A percentile compares a stretch with the other conserved stretches of the same genome.
phyloP scores from a whole-genome alignment of 164 flowering plant species.

The Magnolia sinica region DNA sequence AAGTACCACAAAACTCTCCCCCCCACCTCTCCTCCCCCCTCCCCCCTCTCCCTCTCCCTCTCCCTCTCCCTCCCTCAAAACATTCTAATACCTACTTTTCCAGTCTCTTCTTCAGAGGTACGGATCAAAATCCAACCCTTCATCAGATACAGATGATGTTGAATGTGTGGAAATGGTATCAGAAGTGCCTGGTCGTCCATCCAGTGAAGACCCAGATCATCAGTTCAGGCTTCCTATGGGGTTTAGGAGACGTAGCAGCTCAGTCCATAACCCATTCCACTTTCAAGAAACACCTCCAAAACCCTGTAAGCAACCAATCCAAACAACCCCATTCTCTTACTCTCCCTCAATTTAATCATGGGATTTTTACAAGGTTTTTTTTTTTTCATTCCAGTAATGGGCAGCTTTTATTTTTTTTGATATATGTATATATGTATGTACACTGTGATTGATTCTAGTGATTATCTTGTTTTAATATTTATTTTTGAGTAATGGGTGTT shows the following conservation, averaged over 20 bases:
- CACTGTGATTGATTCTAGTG: background rate
- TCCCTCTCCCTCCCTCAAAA: constrained; percentile 5
- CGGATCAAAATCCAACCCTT: background rate
- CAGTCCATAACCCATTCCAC: constrained; percentile 58
- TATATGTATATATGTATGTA: background rate
- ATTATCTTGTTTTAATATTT: background rate
- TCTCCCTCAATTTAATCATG: background rate
- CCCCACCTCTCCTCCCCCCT: constrained; percentile 7
- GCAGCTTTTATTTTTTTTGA: background rate
- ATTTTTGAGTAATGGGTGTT: constrained; percentile 4
- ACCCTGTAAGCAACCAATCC: constrained; percentile 17
- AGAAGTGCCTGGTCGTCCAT: constrained; percentile 49
- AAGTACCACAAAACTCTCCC: background rate
- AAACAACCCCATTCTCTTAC: background rate
- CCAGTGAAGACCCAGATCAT: constrained; percentile 79
- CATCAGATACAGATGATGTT: constrained; percentile 28
- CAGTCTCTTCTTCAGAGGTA: background rate
- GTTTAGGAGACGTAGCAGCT: constrained; percentile 69
- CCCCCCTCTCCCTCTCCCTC: constrained; percentile 9
- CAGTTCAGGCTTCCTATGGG: constrained; percentile 80
- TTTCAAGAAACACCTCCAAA: constrained; percentile 20
- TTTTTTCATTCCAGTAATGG: background rate
- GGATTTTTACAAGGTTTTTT: background rate
- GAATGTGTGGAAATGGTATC: constrained; percentile 74
- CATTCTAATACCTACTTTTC: background rate